A percentile compares a stretch with the other conserved stretches of the same genome.
phyloP scores from a whole-genome alignment of 495 filamentous ascomycete genomes.

The Cercophora samala region DNA sequence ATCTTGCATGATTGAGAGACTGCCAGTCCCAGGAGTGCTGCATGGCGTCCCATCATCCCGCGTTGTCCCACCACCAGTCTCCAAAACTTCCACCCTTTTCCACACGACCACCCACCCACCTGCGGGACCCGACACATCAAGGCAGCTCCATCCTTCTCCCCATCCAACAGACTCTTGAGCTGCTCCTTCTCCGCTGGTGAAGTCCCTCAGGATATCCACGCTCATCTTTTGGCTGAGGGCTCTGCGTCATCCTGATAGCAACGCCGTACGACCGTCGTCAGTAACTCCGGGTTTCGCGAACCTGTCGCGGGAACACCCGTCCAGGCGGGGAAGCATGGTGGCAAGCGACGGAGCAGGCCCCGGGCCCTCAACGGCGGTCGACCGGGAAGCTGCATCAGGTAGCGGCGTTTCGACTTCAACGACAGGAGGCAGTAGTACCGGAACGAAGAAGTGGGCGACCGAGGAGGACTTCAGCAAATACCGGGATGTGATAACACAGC shows the following conservation, averaged over 20 bases:
- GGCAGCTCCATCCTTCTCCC: neutral
- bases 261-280: neutral
- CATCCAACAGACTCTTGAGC: neutral
- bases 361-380: neutral
- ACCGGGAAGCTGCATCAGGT: neutral
- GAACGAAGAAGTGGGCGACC: conserved; percentile 9
- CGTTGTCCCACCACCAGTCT: neutral
- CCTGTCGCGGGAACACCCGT: neutral
- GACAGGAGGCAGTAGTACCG: neutral
- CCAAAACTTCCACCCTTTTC: neutral
- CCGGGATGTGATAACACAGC: neutral
- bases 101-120: neutral
- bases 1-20: neutral
- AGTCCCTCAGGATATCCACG: neutral
- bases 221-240: neutral
- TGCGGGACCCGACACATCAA: too few species aligned
- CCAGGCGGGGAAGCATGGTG: neutral
- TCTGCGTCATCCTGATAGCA: neutral
- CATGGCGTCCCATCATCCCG: neutral
- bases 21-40: neutral
- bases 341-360: neutral
- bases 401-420: neutral
- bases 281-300: neutral
- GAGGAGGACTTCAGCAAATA: conserved; percentile 6
- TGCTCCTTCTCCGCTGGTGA: neutral